Conservation (phyloP, 106 monocot species). For the Cymbidium sinense region DNA sequence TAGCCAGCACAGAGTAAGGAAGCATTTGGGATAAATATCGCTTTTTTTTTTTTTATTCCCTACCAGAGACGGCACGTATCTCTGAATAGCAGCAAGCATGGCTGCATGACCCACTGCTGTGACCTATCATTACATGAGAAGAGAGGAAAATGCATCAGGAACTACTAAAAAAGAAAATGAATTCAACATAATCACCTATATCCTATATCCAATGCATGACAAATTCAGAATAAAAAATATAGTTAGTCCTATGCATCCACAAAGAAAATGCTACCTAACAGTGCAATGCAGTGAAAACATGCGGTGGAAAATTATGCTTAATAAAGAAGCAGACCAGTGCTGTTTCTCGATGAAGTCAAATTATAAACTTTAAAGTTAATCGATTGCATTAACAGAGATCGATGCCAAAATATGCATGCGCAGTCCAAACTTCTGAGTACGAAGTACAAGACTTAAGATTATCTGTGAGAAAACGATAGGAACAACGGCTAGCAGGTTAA, state of each 20-base stretch:
- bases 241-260: too few species aligned
- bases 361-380: too few species aligned
- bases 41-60: background rate
- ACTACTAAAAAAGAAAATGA: background rate
- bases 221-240: background rate
- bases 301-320: background rate
- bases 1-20: background rate
- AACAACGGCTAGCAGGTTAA: too few species aligned
- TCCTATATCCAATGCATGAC: background rate
- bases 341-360: too few species aligned
- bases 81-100: constrained; percentile 91
- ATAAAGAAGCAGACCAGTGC: background rate
- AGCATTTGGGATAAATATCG: background rate
- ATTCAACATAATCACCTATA: background rate
- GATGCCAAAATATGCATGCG: too few species aligned
- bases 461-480: too few species aligned
- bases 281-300: background rate
- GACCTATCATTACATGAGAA: constrained; percentile 31
- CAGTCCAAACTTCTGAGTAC: too few species aligned
- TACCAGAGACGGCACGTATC: constrained; percentile 89
- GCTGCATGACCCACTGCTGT: constrained; percentile 98
- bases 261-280: background rate
- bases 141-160: background rate
- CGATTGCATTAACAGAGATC: too few species aligned
- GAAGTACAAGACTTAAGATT: too few species aligned